phyloP scores from a whole-genome alignment of 495 filamentous ascomycete genomes.

The Cetradonia linearis region DNA sequence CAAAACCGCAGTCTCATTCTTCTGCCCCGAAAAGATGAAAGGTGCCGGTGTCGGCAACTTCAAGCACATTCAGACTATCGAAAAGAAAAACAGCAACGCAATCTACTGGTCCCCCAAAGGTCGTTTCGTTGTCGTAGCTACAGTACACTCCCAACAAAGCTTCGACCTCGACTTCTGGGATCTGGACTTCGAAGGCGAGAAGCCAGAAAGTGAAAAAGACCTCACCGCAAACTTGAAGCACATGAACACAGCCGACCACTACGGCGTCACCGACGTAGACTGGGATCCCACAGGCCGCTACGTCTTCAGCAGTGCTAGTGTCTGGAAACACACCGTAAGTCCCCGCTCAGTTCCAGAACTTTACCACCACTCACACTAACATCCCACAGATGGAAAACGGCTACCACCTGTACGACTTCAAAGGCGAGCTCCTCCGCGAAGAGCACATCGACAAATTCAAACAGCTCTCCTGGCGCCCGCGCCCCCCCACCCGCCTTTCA shows the following conservation, averaged over 20 bases:
- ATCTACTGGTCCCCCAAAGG: constrained; percentile 99
- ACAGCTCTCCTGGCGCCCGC: constrained; percentile 89
- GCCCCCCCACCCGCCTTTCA: constrained; percentile 75
- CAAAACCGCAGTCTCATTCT: constrained; percentile 92
- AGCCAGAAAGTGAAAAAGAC: constrained; percentile 83
- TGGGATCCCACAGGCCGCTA: constrained; percentile 96
- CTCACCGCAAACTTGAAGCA: constrained; percentile 86
- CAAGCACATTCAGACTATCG: constrained; percentile 82
- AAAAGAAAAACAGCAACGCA: constrained; percentile 98
- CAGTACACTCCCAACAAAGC: constrained; percentile 80
- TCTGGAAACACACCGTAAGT: constrained; percentile 90
- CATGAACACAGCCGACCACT: constrained; percentile 88
- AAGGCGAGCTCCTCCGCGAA: constrained; percentile 78
- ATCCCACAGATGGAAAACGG: constrained; percentile 84
- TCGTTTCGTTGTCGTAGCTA: constrained; percentile 85
- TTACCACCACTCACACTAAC: background rate
- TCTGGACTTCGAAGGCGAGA: constrained; percentile 95
- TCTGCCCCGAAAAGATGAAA: constrained; percentile 89
- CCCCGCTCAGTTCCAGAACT: background rate
- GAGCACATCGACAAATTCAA: constrained; percentile 95
- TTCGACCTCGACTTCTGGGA: constrained; percentile 97
- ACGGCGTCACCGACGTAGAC: constrained; percentile 92
- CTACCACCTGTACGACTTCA: constrained; percentile 96
- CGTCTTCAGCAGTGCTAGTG: constrained; percentile 79
- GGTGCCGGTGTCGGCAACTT: constrained; percentile 72